phyloP scores from a whole-genome alignment of 1,139 yeast genomes.

The Schwanniomyces etchellsii region DNA sequence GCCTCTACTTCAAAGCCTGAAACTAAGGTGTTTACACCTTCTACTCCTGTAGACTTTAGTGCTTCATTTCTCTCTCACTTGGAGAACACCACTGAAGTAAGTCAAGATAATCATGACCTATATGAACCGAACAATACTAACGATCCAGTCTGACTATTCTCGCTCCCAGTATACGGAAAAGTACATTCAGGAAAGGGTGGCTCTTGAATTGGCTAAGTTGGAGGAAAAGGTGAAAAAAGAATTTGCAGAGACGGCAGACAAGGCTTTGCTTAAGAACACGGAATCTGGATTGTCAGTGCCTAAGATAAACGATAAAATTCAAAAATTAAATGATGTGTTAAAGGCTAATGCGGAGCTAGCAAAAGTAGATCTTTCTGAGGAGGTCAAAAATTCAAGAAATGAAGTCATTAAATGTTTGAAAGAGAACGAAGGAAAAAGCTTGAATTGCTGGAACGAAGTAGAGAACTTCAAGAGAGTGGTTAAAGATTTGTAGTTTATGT shows the following conservation, averaged over 20 bases:
- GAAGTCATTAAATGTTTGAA: slow-evolving; percentile 61
- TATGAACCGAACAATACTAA: slow-evolving; percentile 13
- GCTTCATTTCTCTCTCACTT: slow-evolving; percentile 65
- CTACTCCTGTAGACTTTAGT: slow-evolving; percentile 71
- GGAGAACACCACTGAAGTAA: slow-evolving; percentile 61
- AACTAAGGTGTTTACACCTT: slow-evolving; percentile 62
- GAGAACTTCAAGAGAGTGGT: slow-evolving; percentile 59
- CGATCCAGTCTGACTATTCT: slow-evolving; percentile 58
- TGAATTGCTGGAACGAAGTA: slow-evolving; percentile 87
- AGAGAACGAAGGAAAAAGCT: slow-evolving; percentile 64
- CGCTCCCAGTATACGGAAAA: slow-evolving; percentile 76
- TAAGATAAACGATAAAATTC: slow-evolving; percentile 32
- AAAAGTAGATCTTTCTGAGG: slow-evolving; percentile 26
- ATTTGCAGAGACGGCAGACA: slow-evolving; percentile 48
- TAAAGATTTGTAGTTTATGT: slow-evolving; percentile 20
- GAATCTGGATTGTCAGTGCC: slow-evolving; percentile 26
- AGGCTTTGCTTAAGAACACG: slow-evolving; percentile 28
- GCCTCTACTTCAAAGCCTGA: slow-evolving; percentile 54
- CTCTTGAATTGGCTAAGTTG: slow-evolving; percentile 56
- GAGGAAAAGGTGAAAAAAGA: slow-evolving; percentile 54
- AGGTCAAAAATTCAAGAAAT: slow-evolving; percentile 42
- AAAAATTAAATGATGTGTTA: slow-evolving; percentile 41
- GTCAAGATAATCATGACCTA: slow-evolving; percentile 15
- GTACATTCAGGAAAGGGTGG: slow-evolving; percentile 72
- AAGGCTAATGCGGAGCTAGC: slow-evolving; percentile 44